Evolutionary conservation across 306 rosid genomes (phyloP), one percentile per base, ranked within the genome.

Genomic region (Oxytropis ochrocephala): DNA sequence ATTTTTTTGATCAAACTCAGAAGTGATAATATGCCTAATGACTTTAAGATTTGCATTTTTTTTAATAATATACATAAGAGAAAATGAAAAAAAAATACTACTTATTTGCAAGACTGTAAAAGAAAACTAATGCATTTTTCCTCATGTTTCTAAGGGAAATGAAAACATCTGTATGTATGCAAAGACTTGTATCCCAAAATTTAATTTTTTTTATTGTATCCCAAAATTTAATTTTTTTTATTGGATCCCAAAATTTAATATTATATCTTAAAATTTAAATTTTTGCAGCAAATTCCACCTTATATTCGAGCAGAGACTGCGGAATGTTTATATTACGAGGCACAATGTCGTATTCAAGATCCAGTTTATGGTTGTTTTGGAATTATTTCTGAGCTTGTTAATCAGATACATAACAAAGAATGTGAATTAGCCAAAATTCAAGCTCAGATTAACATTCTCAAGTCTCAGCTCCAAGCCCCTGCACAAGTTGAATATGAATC

Each of bases 301-400:
- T 19, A 85, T 74, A 52, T 72, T 2, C 38, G 92, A 72, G 81
- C 71, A 58, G 54, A 73, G 14, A 82, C 90, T 19, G 89, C 81
- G 4, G 69, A 86, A 5, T 42, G 85, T 13, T 57, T 91, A 44
- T 72, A 65, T 32, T 75, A 43, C 39, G 90, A 91, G 63, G 90
- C 92, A 6, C 72, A 75, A 36, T 77, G 85, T 43, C 75, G 87
- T 18, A 72, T 81, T 44, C 70, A 83, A 68, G 87, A 91, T 46
- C 90, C 86, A 0, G 81, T 88, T 32, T 88, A 88, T 41, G 92
- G 92, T 0, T 84, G 90, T 57, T 85, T 78, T 38, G 75, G 82
- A 55, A 60, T 85, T 30, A 78, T 88, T 39, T 70, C 85, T 29
- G 78, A 81, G 47, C 75, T 76, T 84, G 57, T 78, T 67, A 75